Conservation (phyloP, 1,284 basidiomycete genomes). For the Inonotus obliquus region DNA sequence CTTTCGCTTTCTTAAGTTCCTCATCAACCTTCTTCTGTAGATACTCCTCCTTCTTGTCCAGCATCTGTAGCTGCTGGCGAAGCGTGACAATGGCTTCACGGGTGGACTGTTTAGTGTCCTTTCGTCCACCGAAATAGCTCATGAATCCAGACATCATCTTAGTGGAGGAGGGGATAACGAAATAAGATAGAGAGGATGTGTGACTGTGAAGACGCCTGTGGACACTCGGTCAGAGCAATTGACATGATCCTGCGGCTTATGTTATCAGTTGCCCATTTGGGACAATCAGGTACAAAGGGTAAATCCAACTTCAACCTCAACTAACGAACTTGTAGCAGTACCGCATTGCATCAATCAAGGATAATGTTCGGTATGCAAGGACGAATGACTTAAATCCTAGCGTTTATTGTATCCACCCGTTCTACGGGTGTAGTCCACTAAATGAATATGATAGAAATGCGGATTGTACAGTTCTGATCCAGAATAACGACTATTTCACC, state of each 20-base stretch:
- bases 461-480: slow-evolving; percentile 6
- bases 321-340: no score
- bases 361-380: not conserved
- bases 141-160: slow-evolving; percentile 82
- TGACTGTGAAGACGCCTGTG: not conserved
- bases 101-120: slow-evolving; percentile 75
- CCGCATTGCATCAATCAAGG: no score
- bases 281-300: not conserved
- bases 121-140: slow-evolving; percentile 77
- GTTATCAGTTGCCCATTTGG: not conserved
- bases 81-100: slow-evolving; percentile 85
- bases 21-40: slow-evolving; percentile 97
- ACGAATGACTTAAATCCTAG: not conserved
- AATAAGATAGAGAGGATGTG: not conserved
- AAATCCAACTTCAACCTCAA: no score
- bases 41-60: slow-evolving; percentile 99
- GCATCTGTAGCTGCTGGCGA: slow-evolving; percentile 87
- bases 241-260: not conserved
- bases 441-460: not conserved
- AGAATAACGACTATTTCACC: not conserved
- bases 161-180: not conserved
- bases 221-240: not conserved
- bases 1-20: slow-evolving; percentile 87
- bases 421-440: slow-evolving; percentile 1
- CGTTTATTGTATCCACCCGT: not conserved